phyloP scores from a whole-genome alignment of 306 rosid species.

The Dalbergia cochinchinensis region DNA sequence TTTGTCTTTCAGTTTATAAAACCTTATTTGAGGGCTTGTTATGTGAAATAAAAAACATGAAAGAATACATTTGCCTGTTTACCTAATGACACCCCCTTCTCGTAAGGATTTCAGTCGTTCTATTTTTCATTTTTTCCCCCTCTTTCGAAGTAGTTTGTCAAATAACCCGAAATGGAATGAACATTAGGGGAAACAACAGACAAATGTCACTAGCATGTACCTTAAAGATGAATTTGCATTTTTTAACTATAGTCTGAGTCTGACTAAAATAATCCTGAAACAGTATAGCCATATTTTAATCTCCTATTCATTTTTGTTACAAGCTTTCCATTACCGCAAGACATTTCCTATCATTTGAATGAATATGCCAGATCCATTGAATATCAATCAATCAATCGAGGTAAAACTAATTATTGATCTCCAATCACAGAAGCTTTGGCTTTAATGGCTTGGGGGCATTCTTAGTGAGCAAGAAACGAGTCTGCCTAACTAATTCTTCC shows the following conservation, averaged over 20 bases:
- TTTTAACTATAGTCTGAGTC: not conserved
- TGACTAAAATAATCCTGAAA: constrained; percentile 1
- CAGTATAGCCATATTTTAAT: constrained; percentile 24
- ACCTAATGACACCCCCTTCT: too few species aligned
- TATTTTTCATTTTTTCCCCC: too few species aligned
- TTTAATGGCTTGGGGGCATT: constrained; percentile 49
- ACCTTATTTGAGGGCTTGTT: too few species aligned
- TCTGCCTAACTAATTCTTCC: constrained; percentile 85
- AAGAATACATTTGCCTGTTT: too few species aligned
- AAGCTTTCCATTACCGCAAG: constrained; percentile 38
- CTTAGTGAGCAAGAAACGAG: constrained; percentile 73
- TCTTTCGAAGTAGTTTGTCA: too few species aligned
- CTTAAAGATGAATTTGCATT: not conserved
- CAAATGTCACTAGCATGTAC: too few species aligned
- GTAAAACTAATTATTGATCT: constrained; percentile 30
- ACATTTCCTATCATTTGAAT: constrained; percentile 45
- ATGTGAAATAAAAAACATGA: too few species aligned
- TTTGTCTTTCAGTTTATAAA: too few species aligned
- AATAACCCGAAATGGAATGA: too few species aligned
- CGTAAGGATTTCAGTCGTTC: too few species aligned
- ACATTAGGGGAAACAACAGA: too few species aligned
- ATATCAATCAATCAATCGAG: constrained; percentile 5
- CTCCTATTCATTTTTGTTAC: not conserved
- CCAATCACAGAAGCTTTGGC: constrained; percentile 61
- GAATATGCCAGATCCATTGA: constrained; percentile 40